Evolutionary conservation across 1,284 basidiomycete species (phyloP).

Genomic region (Cerrena zonata): DNA sequence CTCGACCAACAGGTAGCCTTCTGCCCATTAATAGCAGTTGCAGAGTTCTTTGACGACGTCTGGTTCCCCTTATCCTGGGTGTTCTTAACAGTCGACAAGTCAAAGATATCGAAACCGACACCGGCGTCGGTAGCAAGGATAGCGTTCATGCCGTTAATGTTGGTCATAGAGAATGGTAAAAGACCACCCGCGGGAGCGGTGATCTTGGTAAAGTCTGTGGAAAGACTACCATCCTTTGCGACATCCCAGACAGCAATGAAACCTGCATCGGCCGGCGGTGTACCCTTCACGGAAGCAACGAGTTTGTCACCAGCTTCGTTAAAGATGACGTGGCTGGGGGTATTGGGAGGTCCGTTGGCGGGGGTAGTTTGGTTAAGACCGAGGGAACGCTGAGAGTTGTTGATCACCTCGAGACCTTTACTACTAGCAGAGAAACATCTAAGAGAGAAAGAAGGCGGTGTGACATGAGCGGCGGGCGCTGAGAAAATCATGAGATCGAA

Average conservation of each 20-base stretch:
- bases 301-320: conserved; percentile 38
- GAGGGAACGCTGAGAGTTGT: conserved; percentile 37
- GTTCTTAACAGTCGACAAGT: conserved; percentile 24
- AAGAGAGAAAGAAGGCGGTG: conserved; percentile 1
- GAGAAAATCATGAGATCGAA: not conserved
- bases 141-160: conserved; percentile 42
- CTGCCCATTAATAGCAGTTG: conserved; percentile 36
- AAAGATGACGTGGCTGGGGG: conserved; percentile 40
- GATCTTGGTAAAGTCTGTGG: conserved; percentile 33
- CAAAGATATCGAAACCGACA: conserved; percentile 41
- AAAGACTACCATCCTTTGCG: conserved; percentile 35
- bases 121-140: conserved; percentile 43
- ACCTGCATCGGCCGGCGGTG: conserved; percentile 34
- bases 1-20: conserved; percentile 45
- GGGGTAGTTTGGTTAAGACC: conserved; percentile 42
- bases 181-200: conserved; percentile 34
- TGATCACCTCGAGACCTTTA: conserved; percentile 36
- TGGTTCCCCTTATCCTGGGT: conserved; percentile 3
- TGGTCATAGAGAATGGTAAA: conserved; percentile 43
- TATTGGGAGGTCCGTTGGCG: conserved; percentile 33
- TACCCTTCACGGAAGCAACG: conserved; percentile 43
- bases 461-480: too few species aligned
- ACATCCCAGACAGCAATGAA: conserved; percentile 46
- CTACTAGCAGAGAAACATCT: conserved; percentile 46
- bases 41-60: conserved; percentile 23